Conservation (phyloP, 1,284 basidiomycete genomes). For the Moesziomyces globuligerus region DNA sequence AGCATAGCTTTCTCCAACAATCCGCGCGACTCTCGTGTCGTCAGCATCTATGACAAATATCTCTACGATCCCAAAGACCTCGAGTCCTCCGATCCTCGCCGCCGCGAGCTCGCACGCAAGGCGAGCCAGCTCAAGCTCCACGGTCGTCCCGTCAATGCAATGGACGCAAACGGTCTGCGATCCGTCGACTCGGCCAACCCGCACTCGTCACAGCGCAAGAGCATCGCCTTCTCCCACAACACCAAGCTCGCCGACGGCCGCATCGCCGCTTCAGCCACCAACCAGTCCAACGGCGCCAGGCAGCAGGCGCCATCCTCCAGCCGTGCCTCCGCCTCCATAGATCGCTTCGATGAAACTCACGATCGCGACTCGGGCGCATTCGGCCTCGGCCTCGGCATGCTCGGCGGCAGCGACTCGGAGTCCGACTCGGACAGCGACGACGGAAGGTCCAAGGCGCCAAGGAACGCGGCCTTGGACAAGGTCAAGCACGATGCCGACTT, state of each 20-base stretch:
- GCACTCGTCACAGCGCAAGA: slow-evolving; percentile 22
- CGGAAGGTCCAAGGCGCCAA: slow-evolving; percentile 15
- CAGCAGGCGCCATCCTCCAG: slow-evolving; percentile 8
- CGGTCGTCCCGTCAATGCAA: slow-evolving; percentile 32
- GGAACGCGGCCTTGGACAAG: slow-evolving; percentile 1
- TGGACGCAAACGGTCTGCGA: slow-evolving; percentile 43
- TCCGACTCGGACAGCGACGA: slow-evolving; percentile 51
- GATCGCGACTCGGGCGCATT: slow-evolving; percentile 50
- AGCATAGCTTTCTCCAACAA: slow-evolving; percentile 42
- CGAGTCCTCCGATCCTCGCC: slow-evolving; percentile 47
- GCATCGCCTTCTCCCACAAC: slow-evolving; percentile 43
- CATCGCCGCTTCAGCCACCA: slow-evolving; percentile 19
- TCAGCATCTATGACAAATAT: slow-evolving; percentile 60
- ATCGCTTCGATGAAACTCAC: slow-evolving; percentile 10
- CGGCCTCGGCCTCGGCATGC: slow-evolving; percentile 52
- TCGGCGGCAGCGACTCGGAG: slow-evolving; percentile 43
- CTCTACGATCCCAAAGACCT: slow-evolving; percentile 56
- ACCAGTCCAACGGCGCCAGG: not conserved
- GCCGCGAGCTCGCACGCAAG: slow-evolving; percentile 50
- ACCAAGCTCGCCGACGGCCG: slow-evolving; percentile 36
- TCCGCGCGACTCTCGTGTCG: slow-evolving; percentile 51
- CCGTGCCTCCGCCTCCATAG: slow-evolving; percentile 4
- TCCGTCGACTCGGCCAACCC: slow-evolving; percentile 5
- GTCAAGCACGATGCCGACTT: slow-evolving; percentile 1
- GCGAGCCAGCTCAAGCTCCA: slow-evolving; percentile 43